phyloP scores from a whole-genome alignment of 352 stramenopile genomes.

The Phytophthora fragariae region DNA sequence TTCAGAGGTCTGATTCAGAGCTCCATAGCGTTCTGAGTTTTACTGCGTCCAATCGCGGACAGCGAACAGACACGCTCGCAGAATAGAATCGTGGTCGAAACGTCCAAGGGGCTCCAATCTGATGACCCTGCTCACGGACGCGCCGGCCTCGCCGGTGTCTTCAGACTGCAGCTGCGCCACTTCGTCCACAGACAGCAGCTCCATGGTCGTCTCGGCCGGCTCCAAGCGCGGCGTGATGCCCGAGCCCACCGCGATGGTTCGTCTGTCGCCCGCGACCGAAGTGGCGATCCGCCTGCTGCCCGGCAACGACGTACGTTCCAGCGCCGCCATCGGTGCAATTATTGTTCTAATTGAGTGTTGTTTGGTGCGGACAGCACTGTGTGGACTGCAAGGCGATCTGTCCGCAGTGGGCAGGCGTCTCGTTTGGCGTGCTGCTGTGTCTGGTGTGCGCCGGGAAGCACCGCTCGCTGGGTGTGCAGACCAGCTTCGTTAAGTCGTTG shows the following conservation, averaged over 20 bases:
- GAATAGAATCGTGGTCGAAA: constrained; percentile 25
- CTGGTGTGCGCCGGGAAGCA: constrained; percentile 79
- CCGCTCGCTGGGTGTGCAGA: constrained; percentile 78
- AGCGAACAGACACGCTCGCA: not conserved
- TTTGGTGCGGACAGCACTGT: constrained; percentile 57
- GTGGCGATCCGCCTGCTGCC: constrained; percentile 69
- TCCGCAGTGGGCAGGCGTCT: constrained; percentile 86
- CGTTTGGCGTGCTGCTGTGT: constrained; percentile 85
- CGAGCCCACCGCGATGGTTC: constrained; percentile 28
- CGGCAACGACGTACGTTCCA: constrained; percentile 73
- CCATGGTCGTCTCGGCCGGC: constrained; percentile 1
- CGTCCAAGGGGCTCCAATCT: not conserved
- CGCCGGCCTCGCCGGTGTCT: constrained; percentile 12
- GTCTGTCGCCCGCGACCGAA: constrained; percentile 60
- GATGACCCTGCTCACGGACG: constrained; percentile 24
- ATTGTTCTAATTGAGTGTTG: not conserved
- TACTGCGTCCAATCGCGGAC: constrained; percentile 1
- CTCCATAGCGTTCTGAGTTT: not conserved
- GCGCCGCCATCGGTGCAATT: not conserved
- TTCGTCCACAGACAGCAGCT: constrained; percentile 27
- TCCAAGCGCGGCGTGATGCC: constrained; percentile 31
- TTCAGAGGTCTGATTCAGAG: not conserved
- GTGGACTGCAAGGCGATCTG: constrained; percentile 83
- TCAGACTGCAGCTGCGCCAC: constrained; percentile 23
- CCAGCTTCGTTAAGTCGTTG: constrained; percentile 88